Evolutionary conservation across 768 basidiomycete species (phyloP).

Genomic region (Kwoniella sp.): DNA sequence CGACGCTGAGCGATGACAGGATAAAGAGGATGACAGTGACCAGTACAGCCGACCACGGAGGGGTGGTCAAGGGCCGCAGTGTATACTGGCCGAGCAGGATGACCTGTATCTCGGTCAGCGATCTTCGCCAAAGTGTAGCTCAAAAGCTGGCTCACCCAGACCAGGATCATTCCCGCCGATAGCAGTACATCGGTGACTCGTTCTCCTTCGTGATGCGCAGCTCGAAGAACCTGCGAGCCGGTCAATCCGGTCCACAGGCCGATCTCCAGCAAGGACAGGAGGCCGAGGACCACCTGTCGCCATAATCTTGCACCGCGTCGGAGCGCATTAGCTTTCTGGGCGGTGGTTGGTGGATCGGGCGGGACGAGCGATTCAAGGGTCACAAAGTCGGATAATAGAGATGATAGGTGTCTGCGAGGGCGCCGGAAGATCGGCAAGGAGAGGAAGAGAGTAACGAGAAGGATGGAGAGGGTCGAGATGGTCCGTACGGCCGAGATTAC

Average conservation of each 20-base stretch:
- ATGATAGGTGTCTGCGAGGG: conserved; percentile 9
- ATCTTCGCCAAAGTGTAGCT: no score
- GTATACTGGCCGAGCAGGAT: no score
- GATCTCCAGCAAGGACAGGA: conserved; percentile 17
- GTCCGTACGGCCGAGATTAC: conserved; percentile 32
- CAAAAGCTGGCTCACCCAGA: conserved; percentile 49
- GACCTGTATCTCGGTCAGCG: no score
- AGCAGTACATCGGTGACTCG: conserved; percentile 23
- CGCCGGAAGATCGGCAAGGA: conserved; percentile 22
- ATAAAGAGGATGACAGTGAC: conserved; percentile 26
- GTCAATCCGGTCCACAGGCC: conserved; percentile 32
- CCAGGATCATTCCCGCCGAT: conserved; percentile 28
- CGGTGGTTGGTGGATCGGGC: conserved; percentile 9
- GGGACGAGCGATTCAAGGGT: conserved; percentile 32
- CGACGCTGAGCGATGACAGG: conserved; percentile 23
- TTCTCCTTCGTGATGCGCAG: not conserved
- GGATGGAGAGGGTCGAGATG: conserved; percentile 28
- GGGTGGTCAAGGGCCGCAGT: conserved; percentile 29
- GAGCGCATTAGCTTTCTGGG: conserved; percentile 9
- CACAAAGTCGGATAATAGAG: conserved; percentile 32
- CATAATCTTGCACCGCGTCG: conserved; percentile 21
- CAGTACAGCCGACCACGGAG: conserved; percentile 27
- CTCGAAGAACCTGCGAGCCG: conserved; percentile 17
- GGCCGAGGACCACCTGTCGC: conserved; percentile 31
- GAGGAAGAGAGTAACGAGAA: conserved; percentile 25